These are phyloP conservation scores for Penicillium sp. DNA, from an alignment of 2,329 filamentous ascomycete species.

Conservation along the genomic window DNA sequence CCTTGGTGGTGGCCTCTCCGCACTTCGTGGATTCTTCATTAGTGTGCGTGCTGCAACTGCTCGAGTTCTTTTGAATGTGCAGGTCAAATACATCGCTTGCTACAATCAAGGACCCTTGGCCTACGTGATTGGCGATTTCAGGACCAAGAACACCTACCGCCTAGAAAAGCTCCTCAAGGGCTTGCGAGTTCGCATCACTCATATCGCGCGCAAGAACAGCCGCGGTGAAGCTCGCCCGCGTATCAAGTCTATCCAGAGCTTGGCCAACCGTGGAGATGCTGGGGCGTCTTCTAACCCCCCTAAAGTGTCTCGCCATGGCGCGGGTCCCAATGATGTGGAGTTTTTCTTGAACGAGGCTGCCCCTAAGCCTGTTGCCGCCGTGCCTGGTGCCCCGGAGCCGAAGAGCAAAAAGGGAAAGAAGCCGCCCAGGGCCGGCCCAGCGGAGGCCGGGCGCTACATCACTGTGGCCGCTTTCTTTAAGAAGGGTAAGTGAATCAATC, in stretches of 20 bases:
- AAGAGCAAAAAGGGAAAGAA: slow-evolving; percentile 34
- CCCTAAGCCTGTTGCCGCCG: slow-evolving; percentile 13
- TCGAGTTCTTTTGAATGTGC: slow-evolving; percentile 63
- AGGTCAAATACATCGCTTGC: slow-evolving; percentile 63
- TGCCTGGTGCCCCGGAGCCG: slow-evolving; percentile 4
- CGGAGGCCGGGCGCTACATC: slow-evolving; percentile 47
- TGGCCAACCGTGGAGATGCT: slow-evolving; percentile 48
- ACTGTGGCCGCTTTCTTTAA: slow-evolving; percentile 56
- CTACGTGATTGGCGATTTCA: slow-evolving; percentile 35
- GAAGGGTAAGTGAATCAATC: slow-evolving; percentile 36
- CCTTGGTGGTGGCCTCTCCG: slow-evolving; percentile 57
- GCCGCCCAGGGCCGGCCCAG: slow-evolving; percentile 29
- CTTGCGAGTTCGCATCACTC: slow-evolving; percentile 44
- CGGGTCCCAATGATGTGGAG: slow-evolving; percentile 55
- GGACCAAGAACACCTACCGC: slow-evolving; percentile 21
- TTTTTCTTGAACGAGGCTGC: slow-evolving; percentile 52
- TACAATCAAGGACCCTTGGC: slow-evolving; percentile 52
- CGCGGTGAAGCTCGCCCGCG: slow-evolving; percentile 35
- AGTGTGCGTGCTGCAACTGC: slow-evolving; percentile 62
- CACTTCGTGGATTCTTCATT: slow-evolving; percentile 63
- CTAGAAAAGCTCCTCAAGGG: slow-evolving; percentile 42
- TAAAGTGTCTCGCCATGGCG: slow-evolving; percentile 39
- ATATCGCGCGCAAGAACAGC: slow-evolving; percentile 42
- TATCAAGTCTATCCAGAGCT: slow-evolving; percentile 49
- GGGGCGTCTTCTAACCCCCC: slow-evolving; percentile 37